Base-by-base conservation (phyloP, 768 basidiomycete species). In the Suillus subluteus region DNA sequence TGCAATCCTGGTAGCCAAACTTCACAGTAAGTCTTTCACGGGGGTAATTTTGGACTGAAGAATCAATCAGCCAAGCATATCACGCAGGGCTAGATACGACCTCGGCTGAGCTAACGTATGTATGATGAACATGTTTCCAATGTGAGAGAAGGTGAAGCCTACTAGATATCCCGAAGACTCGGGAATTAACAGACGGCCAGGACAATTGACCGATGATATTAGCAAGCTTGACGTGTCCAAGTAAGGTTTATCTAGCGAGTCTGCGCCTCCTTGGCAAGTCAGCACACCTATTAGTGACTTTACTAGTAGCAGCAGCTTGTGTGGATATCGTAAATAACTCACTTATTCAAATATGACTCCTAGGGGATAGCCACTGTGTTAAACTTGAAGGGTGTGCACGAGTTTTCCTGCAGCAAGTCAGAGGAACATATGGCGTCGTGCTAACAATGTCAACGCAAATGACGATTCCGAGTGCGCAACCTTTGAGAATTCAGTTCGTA, bases 141-240 rank as follows among this genome's bases (percentile, higher is more conserved):
- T 61, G 18, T 12, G 18, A 30, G 11, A 61, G 40, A 61, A 18
- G 58, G 23, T 23, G 8, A 40, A 23, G 6, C 40, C 41, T 43
- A 61, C 41, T 43, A 61, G 21, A 30, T 30, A 2, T 30, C 21
- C 41, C 59, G 41, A 43, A 13, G 40, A 30, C 26, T 23, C 58
- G 40, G 40, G 26, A 30, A 61, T 61, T 35, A 37, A 30, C 11
- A 30, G 26, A 61, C 40, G 40, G 40, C 59, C 26, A 61, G 59
- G 26, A 61, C 3, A 61, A 61, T 43, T 41, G 18, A 30, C 55
- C 55, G 55, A 56, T 3, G 55, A 61, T 61, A 30, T 40, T 43
- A 61, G 59, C 40, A 61, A 61, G 55, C 55, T 43, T 61, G 40
- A 30, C 18, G 40, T 26, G 11, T 43, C 26, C 40, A 61, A 61